phyloP scores from a whole-genome alignment of 257 asterid genomes.

The Capsicum pubescens region DNA sequence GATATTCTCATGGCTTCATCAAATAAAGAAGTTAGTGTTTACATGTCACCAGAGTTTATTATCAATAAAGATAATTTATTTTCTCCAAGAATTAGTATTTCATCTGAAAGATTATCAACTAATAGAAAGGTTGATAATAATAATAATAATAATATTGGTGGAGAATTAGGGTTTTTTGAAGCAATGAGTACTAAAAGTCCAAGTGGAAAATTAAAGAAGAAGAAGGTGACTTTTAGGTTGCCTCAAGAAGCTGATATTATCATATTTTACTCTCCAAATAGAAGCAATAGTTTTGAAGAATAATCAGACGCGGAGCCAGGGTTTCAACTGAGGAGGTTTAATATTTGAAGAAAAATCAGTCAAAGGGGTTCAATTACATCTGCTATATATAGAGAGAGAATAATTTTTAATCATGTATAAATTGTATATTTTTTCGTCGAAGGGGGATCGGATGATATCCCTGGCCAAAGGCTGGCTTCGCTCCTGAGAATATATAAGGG shows the following conservation, averaged over 20 bases:
- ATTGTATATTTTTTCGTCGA: no score
- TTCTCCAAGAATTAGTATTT: conserved; percentile 6
- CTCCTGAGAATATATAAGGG: no score
- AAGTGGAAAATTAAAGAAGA: conserved; percentile 29
- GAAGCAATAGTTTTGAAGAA: background rate
- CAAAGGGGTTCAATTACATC: no score
- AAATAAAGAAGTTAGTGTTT: background rate
- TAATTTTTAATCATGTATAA: no score
- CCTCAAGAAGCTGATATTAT: conserved; percentile 38
- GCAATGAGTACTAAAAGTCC: conserved; percentile 16
- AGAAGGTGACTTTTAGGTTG: conserved; percentile 44
- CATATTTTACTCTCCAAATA: background rate
- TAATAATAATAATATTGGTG: background rate
- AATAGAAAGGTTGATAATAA: background rate
- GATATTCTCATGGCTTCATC: background rate
- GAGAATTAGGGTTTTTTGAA: background rate
- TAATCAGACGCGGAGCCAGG: no score
- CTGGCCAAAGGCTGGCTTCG: no score
- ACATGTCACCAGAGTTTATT: background rate
- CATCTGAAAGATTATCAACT: background rate
- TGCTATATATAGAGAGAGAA: no score
- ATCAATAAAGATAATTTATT: background rate
- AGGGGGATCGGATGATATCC: no score
- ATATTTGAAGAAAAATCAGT: no score
- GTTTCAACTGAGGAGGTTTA: no score